Evolutionary conservation across 2,329 filamentous ascomycete species (phyloP), one percentile per base, ranked within the genome.

Genomic region (Diaporthe australafricana): DNA sequence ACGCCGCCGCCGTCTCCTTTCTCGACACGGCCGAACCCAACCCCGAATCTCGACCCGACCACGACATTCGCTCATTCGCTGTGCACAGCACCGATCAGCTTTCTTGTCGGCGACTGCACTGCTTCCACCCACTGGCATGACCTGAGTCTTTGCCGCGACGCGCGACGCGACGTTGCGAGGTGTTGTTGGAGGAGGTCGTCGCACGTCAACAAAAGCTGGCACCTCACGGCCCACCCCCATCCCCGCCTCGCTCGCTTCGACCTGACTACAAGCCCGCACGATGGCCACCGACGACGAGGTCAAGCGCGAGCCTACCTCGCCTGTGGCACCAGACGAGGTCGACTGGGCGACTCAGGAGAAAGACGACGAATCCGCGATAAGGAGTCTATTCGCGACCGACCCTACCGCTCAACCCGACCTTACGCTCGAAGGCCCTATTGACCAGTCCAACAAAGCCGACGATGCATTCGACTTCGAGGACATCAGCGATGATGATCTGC

Each of bases 381-480:
- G 84, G 38, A 81, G 80, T 11, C 79, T 87, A 12, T 78, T 89
- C 12, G 22, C n/a, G 52, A 78, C 77, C 16, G 81, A 79, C 38
- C 74, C 77, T 9, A 75, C 77, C 25, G 78, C 84, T 16, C 81
- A 81, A 11, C 78, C 85, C 5, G 82, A 84, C 65, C 78, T 90
- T 72, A 82, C 86, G 38, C 78, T 77, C 48, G 79, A 84, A 65
- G 83, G 82, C 68, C 80, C 86, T 30, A 88, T 92, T 74, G 90
- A 91, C 75, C 86, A 90, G 75, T 86, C 87, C 8, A 93, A 94
- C 80, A 99, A 99, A 82, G 96, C 95, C 69, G 95, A 95, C 73
- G 94, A 98, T 83, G 96, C 96, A 50, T 84, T 96, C 74, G 96
- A 99, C 79, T 99, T 87, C 53, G 85, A 96, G 74, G 96, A 99